Conservation (phyloP, 1,284 basidiomycete species). For the Lentinula novae-zelandiae region DNA sequence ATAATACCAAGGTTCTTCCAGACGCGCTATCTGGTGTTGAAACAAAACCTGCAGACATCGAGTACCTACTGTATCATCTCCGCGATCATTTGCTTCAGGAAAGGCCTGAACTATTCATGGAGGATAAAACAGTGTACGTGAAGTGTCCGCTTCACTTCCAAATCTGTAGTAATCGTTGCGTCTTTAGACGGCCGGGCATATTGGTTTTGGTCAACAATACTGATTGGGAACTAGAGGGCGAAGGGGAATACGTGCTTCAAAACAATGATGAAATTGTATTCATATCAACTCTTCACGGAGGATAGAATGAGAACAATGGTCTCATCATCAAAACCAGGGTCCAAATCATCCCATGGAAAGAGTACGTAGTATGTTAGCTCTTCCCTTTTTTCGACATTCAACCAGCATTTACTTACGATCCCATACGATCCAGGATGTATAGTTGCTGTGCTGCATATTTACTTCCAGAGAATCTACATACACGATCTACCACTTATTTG, state of each 20-base stretch:
- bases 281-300: constrained; percentile 94
- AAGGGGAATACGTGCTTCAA: constrained; percentile 82
- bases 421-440: no score
- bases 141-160: not conserved
- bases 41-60: constrained; percentile 59
- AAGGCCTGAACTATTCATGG: constrained; percentile 86
- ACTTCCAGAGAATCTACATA: no score
- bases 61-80: constrained; percentile 79
- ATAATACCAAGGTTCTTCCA: constrained; percentile 22
- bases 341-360: not conserved
- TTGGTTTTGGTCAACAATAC: constrained; percentile 94
- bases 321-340: not conserved
- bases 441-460: no score
- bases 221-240: constrained; percentile 98
- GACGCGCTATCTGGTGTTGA: constrained; percentile 20
- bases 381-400: no score
- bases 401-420: no score
- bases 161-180: not conserved
- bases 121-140: constrained; percentile 84
- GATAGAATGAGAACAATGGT: constrained; percentile 33
- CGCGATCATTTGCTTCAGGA: constrained; percentile 79
- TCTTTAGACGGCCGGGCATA: constrained; percentile 86
- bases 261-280: constrained; percentile 90
- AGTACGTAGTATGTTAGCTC: no score
- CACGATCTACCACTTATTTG: no score